A percentile compares a stretch with the other conserved stretches of the same genome.
These are phyloP conservation scores for Rhizopogon sp. DNA, from an alignment of 768 basidiomycete species.

Conservation along the genomic window DNA sequence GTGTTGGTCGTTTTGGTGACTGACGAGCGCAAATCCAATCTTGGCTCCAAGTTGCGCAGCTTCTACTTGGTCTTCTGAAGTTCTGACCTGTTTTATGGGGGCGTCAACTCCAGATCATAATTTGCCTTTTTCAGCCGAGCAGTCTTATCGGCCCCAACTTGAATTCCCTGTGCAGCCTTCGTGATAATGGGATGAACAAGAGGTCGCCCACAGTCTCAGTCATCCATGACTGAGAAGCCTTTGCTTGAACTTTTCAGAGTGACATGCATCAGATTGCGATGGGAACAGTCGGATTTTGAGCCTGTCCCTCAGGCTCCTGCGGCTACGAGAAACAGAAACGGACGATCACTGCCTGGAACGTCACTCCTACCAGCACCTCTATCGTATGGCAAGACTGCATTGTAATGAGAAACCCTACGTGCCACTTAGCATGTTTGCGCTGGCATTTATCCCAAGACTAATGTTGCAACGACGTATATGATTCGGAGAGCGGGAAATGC, in stretches of 20 bases:
- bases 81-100: not conserved
- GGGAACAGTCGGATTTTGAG: conserved; percentile 6
- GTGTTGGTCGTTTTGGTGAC: too few relatives aligned
- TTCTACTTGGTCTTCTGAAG: too few relatives aligned
- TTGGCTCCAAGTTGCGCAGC: too few relatives aligned
- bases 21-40: too few relatives aligned
- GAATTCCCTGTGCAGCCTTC: too few relatives aligned
- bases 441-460: too few relatives aligned
- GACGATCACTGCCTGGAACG: conserved; percentile 5
- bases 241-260: conserved; percentile 7
- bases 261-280: not conserved
- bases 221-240: conserved; percentile 6
- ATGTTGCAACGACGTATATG: conserved; percentile 26
- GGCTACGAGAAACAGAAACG: conserved; percentile 10
- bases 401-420: conserved; percentile 16
- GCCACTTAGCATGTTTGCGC: not conserved
- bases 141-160: too few relatives aligned
- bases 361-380: conserved; percentile 3
- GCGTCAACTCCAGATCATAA: conserved; percentile 5
- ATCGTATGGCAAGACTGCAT: conserved; percentile 17
- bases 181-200: not conserved
- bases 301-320: not conserved
- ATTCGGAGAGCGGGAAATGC: conserved; percentile 39
- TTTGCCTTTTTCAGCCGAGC: not conserved
- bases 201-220: not conserved